phyloP scores from a whole-genome alignment of 495 filamentous ascomycete genomes.

The Lasiosphaeria miniovina region DNA sequence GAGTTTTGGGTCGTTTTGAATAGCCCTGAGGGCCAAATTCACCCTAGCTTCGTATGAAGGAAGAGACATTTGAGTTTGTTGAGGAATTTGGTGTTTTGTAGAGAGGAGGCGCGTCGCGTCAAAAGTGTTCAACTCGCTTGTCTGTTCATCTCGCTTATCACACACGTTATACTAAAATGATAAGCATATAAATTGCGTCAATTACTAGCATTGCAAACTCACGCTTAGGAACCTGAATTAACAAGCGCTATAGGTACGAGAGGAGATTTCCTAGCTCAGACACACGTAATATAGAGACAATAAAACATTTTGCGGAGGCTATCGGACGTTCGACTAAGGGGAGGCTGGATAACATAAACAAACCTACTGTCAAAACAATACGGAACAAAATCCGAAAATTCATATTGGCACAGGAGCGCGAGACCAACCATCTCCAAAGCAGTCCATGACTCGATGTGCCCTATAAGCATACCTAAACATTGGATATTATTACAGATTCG shows the following conservation, averaged over 20 bases:
- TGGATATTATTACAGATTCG: slow-evolving; percentile 3
- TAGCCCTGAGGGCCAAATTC: no score
- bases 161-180: neutral
- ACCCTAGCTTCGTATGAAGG: no score
- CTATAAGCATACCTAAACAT: slow-evolving; percentile 1
- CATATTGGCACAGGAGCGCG: slow-evolving; percentile 4
- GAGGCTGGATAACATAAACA: slow-evolving; percentile 6
- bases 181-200: slow-evolving; percentile 6
- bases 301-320: slow-evolving; percentile 1
- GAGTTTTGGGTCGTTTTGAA: no score
- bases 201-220: slow-evolving; percentile 3
- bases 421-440: slow-evolving; percentile 5
- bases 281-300: slow-evolving; percentile 5
- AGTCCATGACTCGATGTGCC: slow-evolving; percentile 4
- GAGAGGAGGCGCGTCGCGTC: no score
- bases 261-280: slow-evolving; percentile 5
- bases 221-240: slow-evolving; percentile 4
- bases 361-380: slow-evolving; percentile 5
- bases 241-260: slow-evolving; percentile 5
- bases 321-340: slow-evolving; percentile 1
- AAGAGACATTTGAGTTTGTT: no score
- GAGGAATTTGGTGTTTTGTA: no score
- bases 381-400: slow-evolving; percentile 4
- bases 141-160: slow-evolving; percentile 1
- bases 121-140: no score